Evolutionary conservation across 2,329 filamentous ascomycete genomes (phyloP), one percentile per base, ranked within the genome.

Genomic region (Nakataea oryzae): DNA sequence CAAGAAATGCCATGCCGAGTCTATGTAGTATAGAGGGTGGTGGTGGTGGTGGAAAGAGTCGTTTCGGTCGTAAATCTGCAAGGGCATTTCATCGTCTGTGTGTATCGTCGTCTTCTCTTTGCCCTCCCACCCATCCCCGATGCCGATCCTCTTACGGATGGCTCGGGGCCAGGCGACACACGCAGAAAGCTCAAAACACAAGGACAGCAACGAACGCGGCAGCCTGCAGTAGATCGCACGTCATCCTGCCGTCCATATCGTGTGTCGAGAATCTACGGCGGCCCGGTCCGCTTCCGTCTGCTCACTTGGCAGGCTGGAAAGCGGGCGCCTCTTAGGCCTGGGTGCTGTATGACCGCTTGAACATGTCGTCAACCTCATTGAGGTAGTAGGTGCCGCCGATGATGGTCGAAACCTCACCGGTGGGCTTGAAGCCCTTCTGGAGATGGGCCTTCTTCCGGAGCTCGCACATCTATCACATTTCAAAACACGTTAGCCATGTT

Each of bases 371-470:
- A 58, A 95, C 83, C 74, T 87, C 86, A 71, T 85, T 85, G 63
- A 95, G 82, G 78, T 93, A 95, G 80, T 93, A 95, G 27, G 86
- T 86, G 63, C 86, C 87, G 64, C 82, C 76, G 64, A 74, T 72
- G 63, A 95, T 82, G 67, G 84, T 89, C 57, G 89, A 87, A 30
- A 81, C 71, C 61, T 85, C 85, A 63, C 90, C 90, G 70, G 81
- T 75, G 65, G 90, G 90, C 66, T 79, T 84, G 78, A 85, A 95
- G 78, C 85, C 79, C 81, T 93, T 93, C 80, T 92, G 84, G 66
- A 93, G 80, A 74, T 95, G 90, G 62, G 90, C 90, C 76, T 91
- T 84, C 78, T 95, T 89, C 73, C 90, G 88, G 68, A 93, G 81
- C 62, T 88, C 79, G 77, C 90, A 93, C 82, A 92, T 88, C 85